A percentile compares a stretch with the other conserved stretches of the same genome.
These are phyloP conservation scores for Tetrahymena borealis DNA, from an alignment of 73 alveolate species.

Conservation along the genomic window DNA sequence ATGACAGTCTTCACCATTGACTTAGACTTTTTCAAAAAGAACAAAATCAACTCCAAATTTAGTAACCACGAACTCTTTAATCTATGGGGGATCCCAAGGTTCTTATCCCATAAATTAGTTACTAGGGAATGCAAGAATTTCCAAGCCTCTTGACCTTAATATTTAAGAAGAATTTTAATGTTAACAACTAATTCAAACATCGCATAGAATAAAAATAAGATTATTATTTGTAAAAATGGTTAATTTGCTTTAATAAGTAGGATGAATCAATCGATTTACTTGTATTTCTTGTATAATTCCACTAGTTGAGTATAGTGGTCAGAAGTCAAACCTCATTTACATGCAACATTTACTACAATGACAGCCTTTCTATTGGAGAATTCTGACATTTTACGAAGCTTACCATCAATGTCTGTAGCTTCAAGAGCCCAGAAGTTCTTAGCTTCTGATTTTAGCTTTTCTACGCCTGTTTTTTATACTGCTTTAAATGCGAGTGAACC, in stretches of 20 bases:
- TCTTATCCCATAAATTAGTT: slow-evolving; percentile 72
- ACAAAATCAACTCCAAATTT: slow-evolving; percentile 55
- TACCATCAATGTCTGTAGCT: slow-evolving; percentile 38
- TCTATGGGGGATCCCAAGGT: slow-evolving; percentile 64
- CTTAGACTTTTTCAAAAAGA: slow-evolving; percentile 57
- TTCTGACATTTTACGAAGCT: not conserved
- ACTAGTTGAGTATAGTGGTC: slow-evolving; percentile 40
- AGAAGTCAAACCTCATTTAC: slow-evolving; percentile 53
- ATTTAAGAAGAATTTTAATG: not conserved
- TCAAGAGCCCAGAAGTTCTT: slow-evolving; percentile 14
- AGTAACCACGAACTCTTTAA: slow-evolving; percentile 49
- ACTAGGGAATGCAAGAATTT: slow-evolving; percentile 64
- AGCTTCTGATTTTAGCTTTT: not conserved
- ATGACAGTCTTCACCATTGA: slow-evolving; percentile 57
- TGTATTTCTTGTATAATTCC: slow-evolving; percentile 12
- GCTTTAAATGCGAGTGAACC: not conserved
- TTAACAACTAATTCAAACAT: no score
- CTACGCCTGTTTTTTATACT: not conserved
- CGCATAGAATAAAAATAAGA: no score
- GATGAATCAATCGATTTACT: no score
- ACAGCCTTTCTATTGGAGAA: not conserved
- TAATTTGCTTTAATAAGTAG: no score
- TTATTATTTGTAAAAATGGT: no score
- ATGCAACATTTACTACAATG: slow-evolving; percentile 59
- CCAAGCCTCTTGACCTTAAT: slow-evolving; percentile 41